Conservation (phyloP, 163 green algal genomes). For the Scenedesmus sp. region DNA sequence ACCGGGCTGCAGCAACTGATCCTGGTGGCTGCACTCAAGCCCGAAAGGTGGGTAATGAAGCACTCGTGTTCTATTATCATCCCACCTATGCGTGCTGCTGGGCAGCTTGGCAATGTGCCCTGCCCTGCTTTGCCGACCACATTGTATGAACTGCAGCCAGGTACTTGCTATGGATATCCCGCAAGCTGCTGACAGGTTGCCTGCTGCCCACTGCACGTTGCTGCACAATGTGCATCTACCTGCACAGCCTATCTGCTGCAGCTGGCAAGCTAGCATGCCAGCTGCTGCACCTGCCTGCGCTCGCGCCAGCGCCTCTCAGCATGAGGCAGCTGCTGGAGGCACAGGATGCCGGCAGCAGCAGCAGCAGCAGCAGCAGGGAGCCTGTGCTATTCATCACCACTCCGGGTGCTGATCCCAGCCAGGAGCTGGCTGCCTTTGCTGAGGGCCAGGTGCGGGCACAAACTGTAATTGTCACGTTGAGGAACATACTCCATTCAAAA, state of each 20-base stretch:
- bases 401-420: conserved; percentile 78
- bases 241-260: conserved; percentile 5
- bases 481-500: too few species aligned
- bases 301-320: conserved; percentile 60
- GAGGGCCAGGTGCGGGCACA: conserved; percentile 20
- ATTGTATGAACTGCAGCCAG: too few species aligned
- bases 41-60: conserved; percentile 62
- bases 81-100: background rate
- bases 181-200: too few species aligned
- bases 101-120: background rate
- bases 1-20: conserved; percentile 74
- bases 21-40: conserved; percentile 77
- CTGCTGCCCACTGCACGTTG: background rate
- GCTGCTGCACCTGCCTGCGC: conserved; percentile 56
- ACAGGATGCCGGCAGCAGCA: conserved; percentile 45
- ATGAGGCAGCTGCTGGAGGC: conserved; percentile 59
- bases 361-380: conserved; percentile 41
- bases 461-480: too few species aligned
- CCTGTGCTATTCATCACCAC: conserved; percentile 85
- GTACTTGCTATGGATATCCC: too few species aligned
- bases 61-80: background rate
- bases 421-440: conserved; percentile 80
- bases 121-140: background rate
- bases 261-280: conserved; percentile 49
- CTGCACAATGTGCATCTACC: background rate